A percentile compares a stretch with the other conserved stretches of the same genome.
Evolutionary conservation across 306 rosid genomes (phyloP).

Genomic region (Medicago lupulina): DNA sequence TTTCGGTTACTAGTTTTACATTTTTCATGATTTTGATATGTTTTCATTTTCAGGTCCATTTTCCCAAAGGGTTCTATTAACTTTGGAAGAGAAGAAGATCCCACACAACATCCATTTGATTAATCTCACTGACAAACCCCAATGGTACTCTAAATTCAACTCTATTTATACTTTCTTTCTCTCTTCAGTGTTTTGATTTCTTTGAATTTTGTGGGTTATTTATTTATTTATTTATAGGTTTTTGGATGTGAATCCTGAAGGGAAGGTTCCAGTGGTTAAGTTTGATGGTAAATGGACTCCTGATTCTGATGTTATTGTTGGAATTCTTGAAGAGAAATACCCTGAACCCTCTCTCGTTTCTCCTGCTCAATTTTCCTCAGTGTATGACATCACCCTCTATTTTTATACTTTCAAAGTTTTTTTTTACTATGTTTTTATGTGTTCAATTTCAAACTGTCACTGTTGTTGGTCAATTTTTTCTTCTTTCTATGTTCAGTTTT

Average conservation of each 20-base stretch:
- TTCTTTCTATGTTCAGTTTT: too few species aligned
- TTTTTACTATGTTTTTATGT: not conserved
- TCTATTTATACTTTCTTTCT: not conserved
- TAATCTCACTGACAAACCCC: slow-evolving; percentile 67
- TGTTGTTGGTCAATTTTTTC: too few species aligned
- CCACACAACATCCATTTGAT: slow-evolving; percentile 59
- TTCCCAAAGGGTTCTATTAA: slow-evolving; percentile 74
- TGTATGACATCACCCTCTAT: slow-evolving; percentile 55
- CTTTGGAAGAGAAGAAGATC: slow-evolving; percentile 87
- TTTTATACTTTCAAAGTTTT: not conserved
- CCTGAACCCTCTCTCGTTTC: slow-evolving; percentile 70
- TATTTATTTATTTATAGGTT: slow-evolving; percentile 54
- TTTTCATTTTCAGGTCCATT: slow-evolving; percentile 67
- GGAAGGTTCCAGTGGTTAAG: slow-evolving; percentile 83
- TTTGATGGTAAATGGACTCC: slow-evolving; percentile 82
- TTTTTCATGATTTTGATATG: not conserved
- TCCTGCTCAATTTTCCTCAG: slow-evolving; percentile 71
- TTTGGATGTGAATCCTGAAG: slow-evolving; percentile 74
- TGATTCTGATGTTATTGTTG: slow-evolving; percentile 89
- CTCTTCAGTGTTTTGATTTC: not conserved
- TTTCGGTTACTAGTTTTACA: not conserved
- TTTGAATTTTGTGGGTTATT: not conserved
- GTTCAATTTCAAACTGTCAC: not conserved
- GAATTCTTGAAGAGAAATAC: slow-evolving; percentile 67
- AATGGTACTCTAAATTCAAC: slow-evolving; percentile 69